Evolutionary conservation across 106 monocot species (phyloP).

Genomic region (Amphibolis antarctica): DNA sequence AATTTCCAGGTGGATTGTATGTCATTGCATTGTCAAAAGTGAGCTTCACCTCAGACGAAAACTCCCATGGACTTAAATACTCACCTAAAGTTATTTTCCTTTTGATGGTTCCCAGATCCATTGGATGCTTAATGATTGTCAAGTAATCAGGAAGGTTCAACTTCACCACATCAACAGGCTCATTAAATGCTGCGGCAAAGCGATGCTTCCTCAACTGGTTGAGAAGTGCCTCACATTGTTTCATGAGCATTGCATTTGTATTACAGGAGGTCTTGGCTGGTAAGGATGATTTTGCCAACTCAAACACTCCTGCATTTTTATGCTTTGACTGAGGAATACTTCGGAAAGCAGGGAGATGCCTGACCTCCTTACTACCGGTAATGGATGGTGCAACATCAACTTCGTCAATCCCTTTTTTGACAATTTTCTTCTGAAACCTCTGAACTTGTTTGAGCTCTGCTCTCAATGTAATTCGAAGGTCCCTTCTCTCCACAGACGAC

Average conservation of each 20-base stretch:
- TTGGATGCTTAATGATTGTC: constrained; percentile 65
- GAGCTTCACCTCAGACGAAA: constrained; percentile 82
- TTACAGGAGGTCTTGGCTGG: constrained; percentile 8
- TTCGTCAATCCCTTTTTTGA: constrained; percentile 13
- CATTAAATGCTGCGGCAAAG: constrained; percentile 56
- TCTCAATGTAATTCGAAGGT: constrained; percentile 31
- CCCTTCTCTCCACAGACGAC: constrained; percentile 35
- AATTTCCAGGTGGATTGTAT: constrained; percentile 71
- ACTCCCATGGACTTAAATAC: constrained; percentile 52
- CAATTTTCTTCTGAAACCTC: constrained; percentile 40
- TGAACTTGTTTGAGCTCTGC: constrained; percentile 59
- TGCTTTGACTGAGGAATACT: constrained; percentile 18
- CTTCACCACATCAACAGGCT: constrained; percentile 72
- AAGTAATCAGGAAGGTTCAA: constrained; percentile 84
- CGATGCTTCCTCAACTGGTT: constrained; percentile 51
- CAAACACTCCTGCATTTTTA: constrained; percentile 29
- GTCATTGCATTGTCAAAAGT: constrained; percentile 86
- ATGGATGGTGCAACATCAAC: constrained; percentile 28
- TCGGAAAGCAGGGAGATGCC: constrained; percentile 7
- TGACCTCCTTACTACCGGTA: constrained; percentile 21
- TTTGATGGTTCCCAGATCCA: constrained; percentile 89
- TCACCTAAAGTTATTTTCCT: constrained; percentile 43
- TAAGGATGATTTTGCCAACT: constrained; percentile 22
- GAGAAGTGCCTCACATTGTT: constrained; percentile 67
- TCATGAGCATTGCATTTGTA: constrained; percentile 30